Percentiles rank a stretch among this genome's conserved stretches.
Evolutionary conservation across 306 rosid species (phyloP).

Genomic region (Amphicarpaea edgeworthii): DNA sequence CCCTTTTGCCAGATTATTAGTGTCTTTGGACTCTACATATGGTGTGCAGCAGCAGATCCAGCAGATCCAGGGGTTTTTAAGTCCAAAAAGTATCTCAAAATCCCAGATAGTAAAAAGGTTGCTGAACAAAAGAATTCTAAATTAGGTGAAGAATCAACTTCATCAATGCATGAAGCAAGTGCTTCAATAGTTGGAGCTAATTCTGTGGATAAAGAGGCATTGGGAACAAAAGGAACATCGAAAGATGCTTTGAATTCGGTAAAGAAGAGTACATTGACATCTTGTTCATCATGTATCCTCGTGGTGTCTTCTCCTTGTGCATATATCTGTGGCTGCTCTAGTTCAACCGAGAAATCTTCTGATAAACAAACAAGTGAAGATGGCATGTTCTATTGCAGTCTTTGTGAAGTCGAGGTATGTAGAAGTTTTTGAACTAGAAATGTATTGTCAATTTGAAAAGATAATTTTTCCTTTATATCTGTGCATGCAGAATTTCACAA

Average conservation of each 20-base stretch:
- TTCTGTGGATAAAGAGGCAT: constrained; percentile 56
- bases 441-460: neutral
- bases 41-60: constrained; percentile 96
- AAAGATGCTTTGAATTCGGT: constrained; percentile 47
- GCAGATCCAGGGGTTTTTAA: constrained; percentile 88
- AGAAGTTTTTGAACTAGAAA: constrained; percentile 17
- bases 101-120: constrained; percentile 56
- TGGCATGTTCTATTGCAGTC: constrained; percentile 90
- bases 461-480: neutral
- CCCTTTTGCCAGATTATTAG: constrained; percentile 70
- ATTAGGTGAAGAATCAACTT: constrained; percentile 69
- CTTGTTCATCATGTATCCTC: constrained; percentile 56
- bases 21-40: constrained; percentile 82
- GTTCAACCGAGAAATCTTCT: constrained; percentile 65
- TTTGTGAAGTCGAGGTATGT: constrained; percentile 96
- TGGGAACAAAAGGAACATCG: constrained; percentile 51
- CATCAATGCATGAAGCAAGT: constrained; percentile 64
- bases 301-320: constrained; percentile 72
- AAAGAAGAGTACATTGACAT: constrained; percentile 45
- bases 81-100: constrained; percentile 76
- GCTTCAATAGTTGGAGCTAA: constrained; percentile 54
- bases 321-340: constrained; percentile 59
- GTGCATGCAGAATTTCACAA: neutral
- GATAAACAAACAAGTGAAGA: constrained; percentile 72
- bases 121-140: constrained; percentile 62